Conservation (phyloP, 2,329 filamentous ascomycete genomes). For the Fusarium irregulare region DNA sequence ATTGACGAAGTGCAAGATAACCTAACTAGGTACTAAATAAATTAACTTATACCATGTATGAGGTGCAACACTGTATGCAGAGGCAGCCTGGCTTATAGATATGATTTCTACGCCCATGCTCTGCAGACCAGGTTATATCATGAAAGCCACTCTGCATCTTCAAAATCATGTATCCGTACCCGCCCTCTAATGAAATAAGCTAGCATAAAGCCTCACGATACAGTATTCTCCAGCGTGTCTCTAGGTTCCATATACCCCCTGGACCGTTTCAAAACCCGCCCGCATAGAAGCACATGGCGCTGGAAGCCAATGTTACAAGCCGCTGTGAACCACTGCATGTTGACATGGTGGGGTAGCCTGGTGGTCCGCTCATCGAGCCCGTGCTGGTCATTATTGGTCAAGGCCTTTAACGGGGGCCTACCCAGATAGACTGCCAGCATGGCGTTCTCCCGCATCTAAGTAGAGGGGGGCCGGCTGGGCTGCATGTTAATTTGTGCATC, state of each 20-base stretch:
- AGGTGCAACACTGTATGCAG: neutral
- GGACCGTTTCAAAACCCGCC: conserved; percentile 3
- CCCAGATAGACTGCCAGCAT: conserved; percentile 32
- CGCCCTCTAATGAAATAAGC: neutral
- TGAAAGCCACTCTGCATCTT: neutral
- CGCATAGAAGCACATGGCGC: conserved; percentile 13
- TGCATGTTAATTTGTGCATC: conserved; percentile 20
- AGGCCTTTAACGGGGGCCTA: conserved; percentile 9
- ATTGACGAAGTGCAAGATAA: neutral
- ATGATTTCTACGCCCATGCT: neutral
- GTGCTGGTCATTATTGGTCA: conserved; percentile 26
- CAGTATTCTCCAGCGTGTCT: neutral
- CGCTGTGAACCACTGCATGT: conserved; percentile 17
- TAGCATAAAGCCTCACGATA: neutral
- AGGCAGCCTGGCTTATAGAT: neutral
- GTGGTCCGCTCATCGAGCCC: neutral
- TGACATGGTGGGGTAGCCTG: conserved; percentile 26
- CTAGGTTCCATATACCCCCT: neutral
- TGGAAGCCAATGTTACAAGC: conserved; percentile 23
- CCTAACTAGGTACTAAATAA: too few relatives aligned
- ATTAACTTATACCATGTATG: neutral
- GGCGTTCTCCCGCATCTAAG: conserved; percentile 33
- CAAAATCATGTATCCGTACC: neutral
- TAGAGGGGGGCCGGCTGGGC: conserved; percentile 7
- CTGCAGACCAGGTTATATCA: neutral